These are phyloP conservation scores for Tothia fuscella DNA, from an alignment of 2,329 filamentous ascomycete species.

Conservation along the genomic window DNA sequence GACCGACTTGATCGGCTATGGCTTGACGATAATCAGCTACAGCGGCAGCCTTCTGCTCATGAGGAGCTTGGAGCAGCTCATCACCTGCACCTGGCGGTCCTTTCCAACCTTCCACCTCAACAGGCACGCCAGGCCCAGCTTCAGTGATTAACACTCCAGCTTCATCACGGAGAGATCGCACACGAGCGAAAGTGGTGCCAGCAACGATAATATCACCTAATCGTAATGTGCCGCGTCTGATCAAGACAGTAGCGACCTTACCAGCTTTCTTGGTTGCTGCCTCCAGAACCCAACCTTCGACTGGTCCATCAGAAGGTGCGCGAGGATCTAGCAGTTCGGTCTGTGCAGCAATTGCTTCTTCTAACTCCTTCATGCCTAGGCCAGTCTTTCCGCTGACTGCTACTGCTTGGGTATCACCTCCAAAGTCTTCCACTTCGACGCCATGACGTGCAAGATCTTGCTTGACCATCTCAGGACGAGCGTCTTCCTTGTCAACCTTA, in stretches of 20 bases:
- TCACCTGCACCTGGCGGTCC: conserved; percentile 78
- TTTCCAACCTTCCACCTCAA: conserved; percentile 92
- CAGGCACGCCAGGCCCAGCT: conserved; percentile 76
- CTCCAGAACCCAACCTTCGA: conserved; percentile 91
- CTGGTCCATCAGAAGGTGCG: conserved; percentile 61
- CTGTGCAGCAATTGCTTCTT: conserved; percentile 77
- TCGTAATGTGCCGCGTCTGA: conserved; percentile 75
- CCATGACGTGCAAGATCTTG: conserved; percentile 71
- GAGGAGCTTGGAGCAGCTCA: conserved; percentile 69
- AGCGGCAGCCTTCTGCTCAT: conserved; percentile 65
- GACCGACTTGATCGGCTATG: conserved; percentile 53
- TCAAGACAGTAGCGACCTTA: conserved; percentile 76
- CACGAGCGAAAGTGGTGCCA: conserved; percentile 74
- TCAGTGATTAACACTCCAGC: conserved; percentile 59
- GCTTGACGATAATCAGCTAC: conserved; percentile 69
- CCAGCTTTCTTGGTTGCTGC: conserved; percentile 77
- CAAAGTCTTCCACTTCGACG: conserved; percentile 87
- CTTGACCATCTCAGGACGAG: conserved; percentile 74
- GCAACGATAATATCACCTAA: conserved; percentile 76
- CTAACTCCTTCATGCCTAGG: conserved; percentile 77
- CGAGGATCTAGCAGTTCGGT: conserved; percentile 86
- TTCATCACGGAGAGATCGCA: conserved; percentile 79
- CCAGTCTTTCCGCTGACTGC: conserved; percentile 90
- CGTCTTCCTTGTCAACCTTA: conserved; percentile 84
- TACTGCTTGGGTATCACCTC: conserved; percentile 87